Conservation (phyloP, 139 green algal genomes). For the Coelastrella sp. region DNA sequence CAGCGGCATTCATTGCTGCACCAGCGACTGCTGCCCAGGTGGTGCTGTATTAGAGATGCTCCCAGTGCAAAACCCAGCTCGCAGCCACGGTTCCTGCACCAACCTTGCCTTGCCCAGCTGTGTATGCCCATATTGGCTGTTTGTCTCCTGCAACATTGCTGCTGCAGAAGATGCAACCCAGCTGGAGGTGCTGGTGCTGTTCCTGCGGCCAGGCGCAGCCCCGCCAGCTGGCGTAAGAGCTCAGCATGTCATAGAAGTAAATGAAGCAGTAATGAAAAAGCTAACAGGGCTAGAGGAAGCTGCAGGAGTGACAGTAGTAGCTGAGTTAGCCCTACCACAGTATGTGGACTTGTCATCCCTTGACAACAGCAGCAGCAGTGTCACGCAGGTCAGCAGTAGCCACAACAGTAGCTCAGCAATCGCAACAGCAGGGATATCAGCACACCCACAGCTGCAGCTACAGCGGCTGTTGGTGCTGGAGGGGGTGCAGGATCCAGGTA, state of each 20-base stretch:
- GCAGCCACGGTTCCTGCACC: too few species aligned
- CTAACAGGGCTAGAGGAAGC: slow-evolving; percentile 66
- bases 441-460: too few species aligned
- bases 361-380: too few species aligned
- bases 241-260: slow-evolving; percentile 53
- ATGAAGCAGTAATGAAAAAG: slow-evolving; percentile 68
- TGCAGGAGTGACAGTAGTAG: slow-evolving; percentile 12
- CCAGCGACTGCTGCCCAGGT: too few species aligned
- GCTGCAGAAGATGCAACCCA: neutral
- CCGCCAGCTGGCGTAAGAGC: neutral
- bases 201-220: neutral
- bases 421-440: too few species aligned
- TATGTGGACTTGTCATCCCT: slow-evolving; percentile 9
- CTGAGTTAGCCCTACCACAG: slow-evolving; percentile 58
- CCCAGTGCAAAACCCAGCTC: too few species aligned
- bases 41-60: too few species aligned
- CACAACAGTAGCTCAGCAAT: slow-evolving; percentile 5
- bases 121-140: too few species aligned
- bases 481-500: slow-evolving; percentile 77
- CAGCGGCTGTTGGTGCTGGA: slow-evolving; percentile 81
- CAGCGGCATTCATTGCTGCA: too few species aligned
- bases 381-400: slow-evolving; percentile 2
- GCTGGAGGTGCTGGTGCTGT: slow-evolving; percentile 28
- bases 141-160: too few species aligned
- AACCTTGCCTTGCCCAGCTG: too few species aligned